phyloP scores from a whole-genome alignment of 371 early-diverging fungal genomes.

The Mortierella sp. region DNA sequence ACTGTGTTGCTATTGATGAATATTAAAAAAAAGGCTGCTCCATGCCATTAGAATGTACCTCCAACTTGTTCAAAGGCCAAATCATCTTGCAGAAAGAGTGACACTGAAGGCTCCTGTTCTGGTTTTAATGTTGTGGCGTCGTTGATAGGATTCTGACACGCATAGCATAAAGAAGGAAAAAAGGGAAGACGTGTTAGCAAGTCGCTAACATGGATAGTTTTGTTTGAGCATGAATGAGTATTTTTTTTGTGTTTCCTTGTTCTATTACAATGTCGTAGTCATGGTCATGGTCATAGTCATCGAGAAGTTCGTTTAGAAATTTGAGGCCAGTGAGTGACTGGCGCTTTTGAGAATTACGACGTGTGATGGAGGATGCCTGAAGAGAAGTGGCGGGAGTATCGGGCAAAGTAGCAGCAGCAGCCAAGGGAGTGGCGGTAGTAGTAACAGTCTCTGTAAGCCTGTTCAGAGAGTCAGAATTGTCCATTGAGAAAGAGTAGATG shows the following conservation, averaged over 20 bases:
- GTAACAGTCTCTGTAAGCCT: background rate
- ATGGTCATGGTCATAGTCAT: constrained; percentile 20
- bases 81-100: constrained; percentile 44
- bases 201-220: no score
- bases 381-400: constrained; percentile 15
- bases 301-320: constrained; percentile 49
- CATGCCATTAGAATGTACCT: constrained; percentile 16
- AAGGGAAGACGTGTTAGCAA: no score
- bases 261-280: background rate
- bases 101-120: constrained; percentile 30
- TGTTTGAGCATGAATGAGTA: no score
- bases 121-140: constrained; percentile 22
- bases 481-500: constrained; percentile 3
- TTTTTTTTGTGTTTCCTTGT: background rate
- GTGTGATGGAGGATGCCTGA: constrained; percentile 16
- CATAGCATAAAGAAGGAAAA: background rate
- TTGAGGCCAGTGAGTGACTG: constrained; percentile 53
- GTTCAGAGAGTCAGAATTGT: constrained; percentile 12
- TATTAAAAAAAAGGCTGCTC: background rate
- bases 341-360: constrained; percentile 41
- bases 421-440: constrained; percentile 3
- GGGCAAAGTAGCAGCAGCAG: constrained; percentile 2
- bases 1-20: background rate
- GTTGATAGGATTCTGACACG: constrained; percentile 16
- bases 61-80: constrained; percentile 54